Percentiles rank a stretch among this genome's conserved stretches.
Evolutionary conservation across 495 filamentous ascomycete species (phyloP).

Genomic region (Aspergillus conjunctus): DNA sequence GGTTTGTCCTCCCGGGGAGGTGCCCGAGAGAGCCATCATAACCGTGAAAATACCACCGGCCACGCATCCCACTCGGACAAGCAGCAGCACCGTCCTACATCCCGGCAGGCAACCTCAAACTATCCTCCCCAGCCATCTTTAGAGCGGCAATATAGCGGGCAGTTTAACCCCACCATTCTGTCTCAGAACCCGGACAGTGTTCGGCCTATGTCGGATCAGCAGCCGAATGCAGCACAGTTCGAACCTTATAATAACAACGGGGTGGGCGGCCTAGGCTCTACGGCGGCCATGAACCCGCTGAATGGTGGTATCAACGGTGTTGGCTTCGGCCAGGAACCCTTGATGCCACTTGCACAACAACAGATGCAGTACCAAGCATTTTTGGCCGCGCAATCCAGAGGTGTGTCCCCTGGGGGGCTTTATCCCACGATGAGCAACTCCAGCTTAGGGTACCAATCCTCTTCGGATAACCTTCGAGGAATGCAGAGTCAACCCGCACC

Average conservation of each 20-base stretch:
- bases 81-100: slow-evolving; percentile 51
- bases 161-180: slow-evolving; percentile 42
- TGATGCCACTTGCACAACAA: slow-evolving; percentile 44
- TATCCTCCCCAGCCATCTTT: slow-evolving; percentile 44
- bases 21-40: slow-evolving; percentile 49
- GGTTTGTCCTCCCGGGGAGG: slow-evolving; percentile 70
- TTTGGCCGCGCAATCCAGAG: slow-evolving; percentile 45
- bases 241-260: slow-evolving; percentile 48
- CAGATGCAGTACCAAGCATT: slow-evolving; percentile 53
- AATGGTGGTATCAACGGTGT: slow-evolving; percentile 33
- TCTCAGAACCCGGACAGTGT: slow-evolving; percentile 40
- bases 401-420: slow-evolving; percentile 46
- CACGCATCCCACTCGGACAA: slow-evolving; percentile 48
- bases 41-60: slow-evolving; percentile 30
- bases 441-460: slow-evolving; percentile 45
- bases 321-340: slow-evolving; percentile 44
- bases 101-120: slow-evolving; percentile 48
- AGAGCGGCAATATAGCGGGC: slow-evolving; percentile 52
- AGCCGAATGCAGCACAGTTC: slow-evolving; percentile 35
- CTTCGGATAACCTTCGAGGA: slow-evolving; percentile 46
- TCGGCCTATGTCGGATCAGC: slow-evolving; percentile 47
- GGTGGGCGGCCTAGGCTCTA: slow-evolving; percentile 34
- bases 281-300: slow-evolving; percentile 25
- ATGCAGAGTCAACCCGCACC: slow-evolving; percentile 41
- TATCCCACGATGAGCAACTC: slow-evolving; percentile 43